Evolutionary conservation across 805 yeast genomes (phyloP), one percentile per base, ranked within the genome.

Genomic region (Candida tallmaniae): DNA sequence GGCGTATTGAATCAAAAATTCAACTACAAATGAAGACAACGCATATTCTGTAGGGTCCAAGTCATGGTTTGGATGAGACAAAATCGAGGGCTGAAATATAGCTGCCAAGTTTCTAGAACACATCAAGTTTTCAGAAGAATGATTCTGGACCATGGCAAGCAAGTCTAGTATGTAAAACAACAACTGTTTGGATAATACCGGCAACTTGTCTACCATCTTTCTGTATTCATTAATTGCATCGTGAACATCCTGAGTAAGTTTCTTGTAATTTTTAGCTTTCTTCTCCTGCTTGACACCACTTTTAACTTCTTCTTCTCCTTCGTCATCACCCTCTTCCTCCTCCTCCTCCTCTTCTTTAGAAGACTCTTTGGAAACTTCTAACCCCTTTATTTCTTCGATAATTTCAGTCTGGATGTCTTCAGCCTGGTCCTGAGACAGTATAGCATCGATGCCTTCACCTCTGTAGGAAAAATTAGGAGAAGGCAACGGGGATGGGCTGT

Each of bases 21-120:
- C 94, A 17, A 93, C 82, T 22, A 86, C 96, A 6, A 78, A 70
- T 45, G 89, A 87, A 4, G 95, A 84, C 23, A 87, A 62, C 9
- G 85, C 90, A 60, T 89, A 89, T 58, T 93, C 97, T 21, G 79
- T 86, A 1, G 97, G 97, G 27, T 82, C 76, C 80, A 90, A 76
- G 53, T 89, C 96, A 56, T 93, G 97, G 45, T 73, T 74, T 4
- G 96, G 95, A 56, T 90, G 97, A 7, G 95, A 83, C 34, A 93
- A 66, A 12, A 93, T 78, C n/a, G 96, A 84, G 3, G 98, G 97
- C 62, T 93, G 98, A 64, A 93, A 93, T 38, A 93, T 85, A 2
- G 97, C 96, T 1, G 97, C 95, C 44, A 93, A 65, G 54, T 93
- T 93, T 48, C 87, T 76, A 1, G 95, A 85, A 2, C 96, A 79